A percentile compares a stretch with the other conserved stretches of the same genome.
These are phyloP conservation scores for Saxophila tyrrhenica DNA, from an alignment of 495 filamentous ascomycete species.

Conservation along the genomic window DNA sequence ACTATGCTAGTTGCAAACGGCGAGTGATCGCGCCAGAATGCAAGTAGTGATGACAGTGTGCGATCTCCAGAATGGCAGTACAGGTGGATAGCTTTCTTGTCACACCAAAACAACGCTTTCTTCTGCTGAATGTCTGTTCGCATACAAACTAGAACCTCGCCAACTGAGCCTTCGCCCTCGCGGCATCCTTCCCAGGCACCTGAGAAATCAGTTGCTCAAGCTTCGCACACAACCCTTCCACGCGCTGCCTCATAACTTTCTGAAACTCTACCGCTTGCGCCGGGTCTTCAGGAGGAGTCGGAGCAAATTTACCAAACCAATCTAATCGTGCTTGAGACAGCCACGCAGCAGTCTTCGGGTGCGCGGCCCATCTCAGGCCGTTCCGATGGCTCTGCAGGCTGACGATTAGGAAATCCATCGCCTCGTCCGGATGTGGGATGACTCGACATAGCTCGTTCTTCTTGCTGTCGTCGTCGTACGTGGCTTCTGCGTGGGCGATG, in stretches of 20 bases:
- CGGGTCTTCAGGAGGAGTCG: background rate
- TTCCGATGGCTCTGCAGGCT: background rate
- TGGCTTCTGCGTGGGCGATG: background rate
- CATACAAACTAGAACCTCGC: background rate
- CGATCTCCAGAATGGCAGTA: too few species aligned
- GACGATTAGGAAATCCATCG: background rate
- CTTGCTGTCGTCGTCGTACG: background rate
- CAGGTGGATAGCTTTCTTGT: too few species aligned
- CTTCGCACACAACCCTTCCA: background rate
- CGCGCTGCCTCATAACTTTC: background rate
- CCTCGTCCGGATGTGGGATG: slow-evolving; percentile 1
- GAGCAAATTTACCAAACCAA: background rate
- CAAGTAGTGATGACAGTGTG: too few species aligned
- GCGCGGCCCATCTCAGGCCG: background rate
- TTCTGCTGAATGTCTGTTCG: too few species aligned
- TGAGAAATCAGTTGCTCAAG: background rate
- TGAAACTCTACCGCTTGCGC: background rate
- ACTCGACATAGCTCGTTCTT: background rate
- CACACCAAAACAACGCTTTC: too few species aligned
- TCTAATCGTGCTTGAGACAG: background rate
- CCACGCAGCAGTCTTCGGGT: background rate
- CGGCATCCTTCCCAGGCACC: background rate
- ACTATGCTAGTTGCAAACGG: too few species aligned
- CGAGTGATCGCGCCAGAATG: too few species aligned
- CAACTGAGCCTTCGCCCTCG: background rate